phyloP scores from a whole-genome alignment of 352 stramenopile species.

The Globisporangium canariense region DNA sequence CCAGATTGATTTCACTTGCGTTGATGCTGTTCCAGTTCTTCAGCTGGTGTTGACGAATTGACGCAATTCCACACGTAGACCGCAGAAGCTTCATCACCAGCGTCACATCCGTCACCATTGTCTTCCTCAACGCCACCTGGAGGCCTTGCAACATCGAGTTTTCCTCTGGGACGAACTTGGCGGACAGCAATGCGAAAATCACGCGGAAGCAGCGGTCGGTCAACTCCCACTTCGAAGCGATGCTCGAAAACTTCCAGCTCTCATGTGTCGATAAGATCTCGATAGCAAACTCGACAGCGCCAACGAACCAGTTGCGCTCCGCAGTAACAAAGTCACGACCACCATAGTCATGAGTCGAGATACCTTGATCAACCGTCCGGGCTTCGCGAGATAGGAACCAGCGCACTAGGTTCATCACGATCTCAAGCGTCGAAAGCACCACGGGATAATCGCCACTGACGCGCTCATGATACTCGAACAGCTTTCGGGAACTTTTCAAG shows the following conservation, averaged over 20 bases:
- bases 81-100: slow-evolving; percentile 62
- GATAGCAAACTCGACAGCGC: slow-evolving; percentile 50
- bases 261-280: slow-evolving; percentile 60
- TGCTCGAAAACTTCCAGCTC: slow-evolving; percentile 54
- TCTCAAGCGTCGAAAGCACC: slow-evolving; percentile 45
- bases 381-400: slow-evolving; percentile 60
- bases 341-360: neutral
- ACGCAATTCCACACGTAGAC: slow-evolving; percentile 31
- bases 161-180: slow-evolving; percentile 31
- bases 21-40: slow-evolving; percentile 18
- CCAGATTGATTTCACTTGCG: slow-evolving; percentile 4
- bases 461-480: slow-evolving; percentile 65
- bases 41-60: slow-evolving; percentile 12
- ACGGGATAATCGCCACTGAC: slow-evolving; percentile 43
- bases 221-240: slow-evolving; percentile 38
- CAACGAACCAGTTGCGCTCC: slow-evolving; percentile 47
- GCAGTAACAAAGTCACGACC: slow-evolving; percentile 16
- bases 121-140: slow-evolving; percentile 41
- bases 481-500: slow-evolving; percentile 48
- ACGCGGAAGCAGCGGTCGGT: slow-evolving; percentile 51
- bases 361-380: slow-evolving; percentile 16
- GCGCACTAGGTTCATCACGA: slow-evolving; percentile 53
- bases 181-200: slow-evolving; percentile 41
- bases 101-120: slow-evolving; percentile 45
- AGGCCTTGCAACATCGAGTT: slow-evolving; percentile 47